Evolutionary conservation across 352 stramenopile species (phyloP).

Genomic region (Globisporangium ultimum): DNA sequence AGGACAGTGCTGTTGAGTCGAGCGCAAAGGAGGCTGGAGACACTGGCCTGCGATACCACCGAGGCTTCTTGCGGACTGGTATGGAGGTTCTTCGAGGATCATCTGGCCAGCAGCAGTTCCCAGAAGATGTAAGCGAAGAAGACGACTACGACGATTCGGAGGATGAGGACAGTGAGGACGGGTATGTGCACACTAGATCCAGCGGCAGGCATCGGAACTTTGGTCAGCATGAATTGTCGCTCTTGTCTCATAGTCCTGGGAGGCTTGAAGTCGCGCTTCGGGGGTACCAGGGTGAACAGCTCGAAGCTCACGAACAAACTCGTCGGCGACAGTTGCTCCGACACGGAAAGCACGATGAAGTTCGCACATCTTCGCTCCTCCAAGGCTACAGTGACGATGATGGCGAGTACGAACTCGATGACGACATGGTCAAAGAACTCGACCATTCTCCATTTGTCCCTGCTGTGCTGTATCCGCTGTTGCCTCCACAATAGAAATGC

Average conservation of each 20-base stretch:
- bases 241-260: constrained; percentile 24
- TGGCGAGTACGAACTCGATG: constrained; percentile 15
- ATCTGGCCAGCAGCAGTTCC: background rate
- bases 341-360: constrained; percentile 35
- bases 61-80: constrained; percentile 50
- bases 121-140: constrained; percentile 15
- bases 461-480: constrained; percentile 57
- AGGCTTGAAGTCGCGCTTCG: constrained; percentile 33
- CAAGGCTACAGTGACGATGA: constrained; percentile 7
- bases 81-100: constrained; percentile 52
- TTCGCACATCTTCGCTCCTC: constrained; percentile 9
- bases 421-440: constrained; percentile 21
- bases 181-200: background rate
- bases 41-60: constrained; percentile 31
- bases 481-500: constrained; percentile 27
- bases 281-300: constrained; percentile 16
- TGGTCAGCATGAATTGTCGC: background rate
- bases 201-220: background rate
- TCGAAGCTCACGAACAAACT: background rate
- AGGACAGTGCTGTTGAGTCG: background rate
- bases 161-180: constrained; percentile 6
- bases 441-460: constrained; percentile 42
- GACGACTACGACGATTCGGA: constrained; percentile 16
- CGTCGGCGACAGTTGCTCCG: constrained; percentile 5
- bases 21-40: constrained; percentile 1